Base-by-base conservation (phyloP, 169 alveolate genomes). In the Eimeria acervulina region DNA sequence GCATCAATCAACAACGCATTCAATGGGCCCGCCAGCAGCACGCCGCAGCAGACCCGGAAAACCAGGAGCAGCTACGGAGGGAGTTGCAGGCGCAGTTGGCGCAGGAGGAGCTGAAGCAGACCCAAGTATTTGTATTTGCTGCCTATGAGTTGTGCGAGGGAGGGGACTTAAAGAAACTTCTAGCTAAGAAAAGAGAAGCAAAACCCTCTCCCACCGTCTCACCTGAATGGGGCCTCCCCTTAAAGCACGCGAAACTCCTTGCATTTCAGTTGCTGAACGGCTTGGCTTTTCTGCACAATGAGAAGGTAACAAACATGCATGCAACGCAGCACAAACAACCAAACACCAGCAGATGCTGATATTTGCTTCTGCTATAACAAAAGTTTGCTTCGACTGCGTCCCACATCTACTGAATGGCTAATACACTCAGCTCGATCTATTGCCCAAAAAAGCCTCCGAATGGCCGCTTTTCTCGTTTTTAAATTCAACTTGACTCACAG, bases 241-340 rank as follows among this genome's bases (percentile, higher is more conserved):
- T 97, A 51, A 72, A 66, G 5, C 98, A 97, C 83, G 98, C 98
- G 19, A 98, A 99, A 96, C 96, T 98, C 95, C 98, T 98, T 95
- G 97, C 99, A 15, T 99, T 98, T 92, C 99, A 99, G 96, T 98
- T 99, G 31, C 97, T 99, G 93, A 98, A 99, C 94, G 99, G 99
- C 42, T 97, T 99, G 72, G 99, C 99, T 10, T 99, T 98, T 96
- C 98, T 99, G 85, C 99, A 99, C 96, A 98, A 98, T 88, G 98
- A 98, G 89, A 98, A 97, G 96, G 98, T 98, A 51, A 10, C 15
- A 12, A 47, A 47, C 55, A 5, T 12, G 5, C 5, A 47, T 47
- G 15, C 7, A 51, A 10, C 59, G 21, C 15, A 51, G 15, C 15
- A 51, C 7, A 1, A 10, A 10, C 0, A 12, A 0, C 7, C 0